Conservation (phyloP, 805 yeast genomes). For the Citeromyces matritensis region DNA sequence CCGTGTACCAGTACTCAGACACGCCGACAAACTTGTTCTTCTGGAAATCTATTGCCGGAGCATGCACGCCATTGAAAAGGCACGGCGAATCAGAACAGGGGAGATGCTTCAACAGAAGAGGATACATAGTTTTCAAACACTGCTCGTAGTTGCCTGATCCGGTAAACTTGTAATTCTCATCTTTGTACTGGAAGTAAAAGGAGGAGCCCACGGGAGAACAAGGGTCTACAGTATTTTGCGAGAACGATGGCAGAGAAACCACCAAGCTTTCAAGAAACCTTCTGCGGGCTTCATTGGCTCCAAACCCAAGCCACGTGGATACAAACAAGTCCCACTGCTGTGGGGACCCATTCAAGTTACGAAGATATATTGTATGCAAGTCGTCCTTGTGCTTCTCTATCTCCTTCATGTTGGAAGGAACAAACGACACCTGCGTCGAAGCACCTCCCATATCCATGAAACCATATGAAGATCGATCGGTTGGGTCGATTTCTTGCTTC, state of each 20-base stretch:
- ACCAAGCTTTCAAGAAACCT: constrained; percentile 34
- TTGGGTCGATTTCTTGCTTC: constrained; percentile 9
- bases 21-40: constrained; percentile 82
- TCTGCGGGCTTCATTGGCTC: constrained; percentile 85
- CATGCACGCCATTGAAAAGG: constrained; percentile 89
- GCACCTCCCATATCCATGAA: constrained; percentile 99
- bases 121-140: constrained; percentile 62
- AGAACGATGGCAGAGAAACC: constrained; percentile 28
- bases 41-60: constrained; percentile 71
- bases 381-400: constrained; percentile 56
- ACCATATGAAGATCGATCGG: constrained; percentile 45
- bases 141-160: constrained; percentile 74
- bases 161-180: constrained; percentile 28
- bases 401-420: constrained; percentile 53
- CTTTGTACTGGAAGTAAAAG: constrained; percentile 30
- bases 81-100: constrained; percentile 88
- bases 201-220: constrained; percentile 60
- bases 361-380: constrained; percentile 46
- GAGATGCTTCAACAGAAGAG: constrained; percentile 58
- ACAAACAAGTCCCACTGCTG: constrained; percentile 83
- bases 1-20: constrained; percentile 95
- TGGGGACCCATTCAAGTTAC: constrained; percentile 53
- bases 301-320: constrained; percentile 94
- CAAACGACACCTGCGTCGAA: constrained; percentile 89
- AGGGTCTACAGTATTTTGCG: constrained; percentile 50